These are phyloP conservation scores for Talaromyces liani DNA, from an alignment of 495 filamentous ascomycete species.

Conservation along the genomic window DNA sequence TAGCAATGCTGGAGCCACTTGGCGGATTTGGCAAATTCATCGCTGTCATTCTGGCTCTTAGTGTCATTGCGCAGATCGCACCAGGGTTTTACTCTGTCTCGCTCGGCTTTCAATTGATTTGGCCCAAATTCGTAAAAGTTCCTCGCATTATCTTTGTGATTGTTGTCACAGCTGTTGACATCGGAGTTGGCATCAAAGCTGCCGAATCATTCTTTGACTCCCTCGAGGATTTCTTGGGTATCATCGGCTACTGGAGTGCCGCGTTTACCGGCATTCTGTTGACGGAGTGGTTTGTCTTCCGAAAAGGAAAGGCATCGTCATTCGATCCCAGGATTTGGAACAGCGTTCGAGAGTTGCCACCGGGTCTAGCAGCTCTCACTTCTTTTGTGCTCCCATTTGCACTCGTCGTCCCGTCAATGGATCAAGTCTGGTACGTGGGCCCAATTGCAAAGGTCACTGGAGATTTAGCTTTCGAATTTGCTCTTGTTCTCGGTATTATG, in stretches of 20 bases:
- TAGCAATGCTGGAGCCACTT: no score
- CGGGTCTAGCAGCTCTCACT: conserved; percentile 38
- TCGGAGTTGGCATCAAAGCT: conserved; percentile 44
- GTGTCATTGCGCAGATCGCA: no score
- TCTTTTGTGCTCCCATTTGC: conserved; percentile 24
- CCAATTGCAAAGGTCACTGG: conserved; percentile 47
- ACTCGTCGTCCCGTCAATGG: conserved; percentile 44
- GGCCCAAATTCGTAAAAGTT: conserved; percentile 37
- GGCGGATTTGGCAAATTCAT: no score
- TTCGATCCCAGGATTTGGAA: conserved; percentile 45
- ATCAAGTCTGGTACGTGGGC: conserved; percentile 47
- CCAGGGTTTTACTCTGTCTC: conserved; percentile 20
- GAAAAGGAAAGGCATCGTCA: conserved; percentile 17
- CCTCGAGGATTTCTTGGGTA: conserved; percentile 45
- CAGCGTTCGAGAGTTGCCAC: conserved; percentile 32
- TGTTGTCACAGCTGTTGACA: conserved; percentile 41
- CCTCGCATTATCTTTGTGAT: conserved; percentile 46
- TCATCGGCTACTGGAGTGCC: conserved; percentile 51
- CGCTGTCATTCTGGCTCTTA: no score
- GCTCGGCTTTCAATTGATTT: conserved; percentile 49
- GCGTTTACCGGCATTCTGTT: conserved; percentile 43
- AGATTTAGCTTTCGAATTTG: conserved; percentile 53
- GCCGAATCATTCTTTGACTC: conserved; percentile 42
- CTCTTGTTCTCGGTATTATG: conserved; percentile 37
- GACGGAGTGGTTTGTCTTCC: conserved; percentile 42